Percentiles rank a stretch among this genome's conserved stretches.
phyloP scores from a whole-genome alignment of 1,139 yeast species.

The Oligophagozyma castellii region DNA sequence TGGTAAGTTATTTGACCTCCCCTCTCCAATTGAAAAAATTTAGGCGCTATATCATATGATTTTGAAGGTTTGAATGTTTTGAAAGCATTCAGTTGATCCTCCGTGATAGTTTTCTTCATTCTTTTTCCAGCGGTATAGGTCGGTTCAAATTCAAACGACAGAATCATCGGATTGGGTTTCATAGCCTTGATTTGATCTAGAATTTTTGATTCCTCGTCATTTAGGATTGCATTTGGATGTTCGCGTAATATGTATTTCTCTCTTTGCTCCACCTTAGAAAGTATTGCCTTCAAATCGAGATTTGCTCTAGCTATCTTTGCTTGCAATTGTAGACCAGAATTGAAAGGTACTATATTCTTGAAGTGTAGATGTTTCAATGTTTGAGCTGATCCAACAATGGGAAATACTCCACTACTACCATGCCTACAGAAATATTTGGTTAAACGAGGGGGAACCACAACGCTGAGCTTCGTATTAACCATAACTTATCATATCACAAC shows the following conservation, averaged over 20 bases:
- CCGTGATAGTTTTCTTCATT: constrained; percentile 37
- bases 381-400: constrained; percentile 24
- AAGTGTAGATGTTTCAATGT: constrained; percentile 52
- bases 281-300: constrained; percentile 46
- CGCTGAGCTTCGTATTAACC: too few species aligned
- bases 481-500: too few species aligned
- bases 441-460: too few species aligned
- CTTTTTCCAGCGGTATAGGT: constrained; percentile 86
- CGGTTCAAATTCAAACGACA: constrained; percentile 72
- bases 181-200: constrained; percentile 33
- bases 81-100: constrained; percentile 22
- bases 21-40: constrained; percentile 62
- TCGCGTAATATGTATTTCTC: constrained; percentile 31
- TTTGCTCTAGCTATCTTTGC: constrained; percentile 45
- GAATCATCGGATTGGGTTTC: constrained; percentile 49
- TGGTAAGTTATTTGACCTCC: constrained; percentile 99
- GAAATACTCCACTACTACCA: too few species aligned
- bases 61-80: constrained; percentile 21
- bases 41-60: constrained; percentile 13
- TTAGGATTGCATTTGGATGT: constrained; percentile 26
- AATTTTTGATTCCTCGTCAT: constrained; percentile 35
- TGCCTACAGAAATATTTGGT: too few species aligned
- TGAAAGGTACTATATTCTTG: constrained; percentile 36
- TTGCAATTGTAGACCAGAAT: constrained; percentile 50
- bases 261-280: constrained; percentile 33